Conservation (phyloP, 2,329 filamentous ascomycete genomes). For the Graphium sp. region DNA sequence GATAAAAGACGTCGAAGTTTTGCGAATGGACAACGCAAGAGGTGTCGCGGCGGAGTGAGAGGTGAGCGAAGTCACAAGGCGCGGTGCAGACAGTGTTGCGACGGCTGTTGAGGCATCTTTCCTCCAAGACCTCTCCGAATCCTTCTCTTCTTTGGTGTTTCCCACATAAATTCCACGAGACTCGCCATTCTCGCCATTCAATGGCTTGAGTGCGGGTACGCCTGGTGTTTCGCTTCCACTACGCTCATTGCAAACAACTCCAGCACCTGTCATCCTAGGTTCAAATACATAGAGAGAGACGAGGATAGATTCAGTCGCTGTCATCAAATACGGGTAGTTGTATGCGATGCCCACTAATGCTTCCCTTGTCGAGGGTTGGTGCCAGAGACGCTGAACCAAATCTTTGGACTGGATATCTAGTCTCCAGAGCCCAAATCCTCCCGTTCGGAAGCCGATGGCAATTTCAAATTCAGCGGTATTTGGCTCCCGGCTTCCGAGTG, state of each 20-base stretch:
- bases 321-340: constrained; percentile 59
- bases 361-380: constrained; percentile 45
- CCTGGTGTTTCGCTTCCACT: constrained; percentile 1
- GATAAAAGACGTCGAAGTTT: constrained; percentile 44
- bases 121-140: too few species aligned
- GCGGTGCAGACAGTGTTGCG: constrained; percentile 10
- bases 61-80: constrained; percentile 58
- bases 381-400: constrained; percentile 36
- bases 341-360: constrained; percentile 55
- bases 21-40: constrained; percentile 68
- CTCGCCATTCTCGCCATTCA: too few species aligned
- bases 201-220: too few species aligned
- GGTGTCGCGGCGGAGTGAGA: constrained; percentile 68
- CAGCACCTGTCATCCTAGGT: too few species aligned
- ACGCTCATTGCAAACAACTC: too few species aligned
- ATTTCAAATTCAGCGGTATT: constrained; percentile 35
- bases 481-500: constrained; percentile 38
- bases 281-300: constrained; percentile 62
- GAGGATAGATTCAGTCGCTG: constrained; percentile 57
- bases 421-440: constrained; percentile 54
- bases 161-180: too few species aligned
- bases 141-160: constrained; percentile 4
- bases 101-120: too few species aligned
- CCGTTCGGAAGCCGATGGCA: constrained; percentile 53
- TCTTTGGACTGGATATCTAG: constrained; percentile 26